Base-by-base conservation (phyloP, 805 yeast genomes). In the Trichomonascus vanleenenianus region DNA sequence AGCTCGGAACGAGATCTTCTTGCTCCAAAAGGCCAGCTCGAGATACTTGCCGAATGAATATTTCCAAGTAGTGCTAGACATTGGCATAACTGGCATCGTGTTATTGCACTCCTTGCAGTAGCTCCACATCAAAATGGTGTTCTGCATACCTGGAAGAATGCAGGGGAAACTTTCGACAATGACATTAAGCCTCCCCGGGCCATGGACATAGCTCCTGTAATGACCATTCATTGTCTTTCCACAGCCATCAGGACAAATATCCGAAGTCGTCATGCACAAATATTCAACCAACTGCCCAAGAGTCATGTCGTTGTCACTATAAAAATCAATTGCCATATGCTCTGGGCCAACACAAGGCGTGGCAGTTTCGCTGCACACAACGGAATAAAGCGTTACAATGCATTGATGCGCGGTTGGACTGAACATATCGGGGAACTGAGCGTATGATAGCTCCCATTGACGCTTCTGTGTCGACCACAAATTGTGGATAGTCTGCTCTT, bases 281-380 rank as follows among this genome's bases (percentile, higher is more conserved):
- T 82, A 84, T 57, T 94, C 97, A 37, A 93, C 78, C 54, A 81
- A 87, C 56, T 85, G 85, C 0, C 98, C 98, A 37, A 94, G 64
- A 8, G 95, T 81, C 58, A 84, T 82, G 61, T 94, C 98, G 47
- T 82, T 85, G 41, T 87, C 96, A 69, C 95, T 79, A 60, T 91
- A 93, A 58, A 74, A 94, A 50, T 89, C 96, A 41, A 89, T 81
- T 1, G 81, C 78, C 30, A 85, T 79, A n/a, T 79, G 70, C 45
- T 79, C 86, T 0, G 99, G 98, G 0, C 97, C 97, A 35, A 80
- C 70, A 57, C 98, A 93, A 0, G 97, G 97, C 0, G 95, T 87
- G 0, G 94, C 84, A 35, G 86, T 83, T 55, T 81, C 83, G 7
- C 81, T 76, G 2, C 91, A 84, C 0, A 88, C 91, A 66, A 86